Percentiles rank a stretch among this genome's conserved stretches.
Conservation (phyloP, 2,329 filamentous ascomycete genomes). For the Onygena corvina region DNA sequence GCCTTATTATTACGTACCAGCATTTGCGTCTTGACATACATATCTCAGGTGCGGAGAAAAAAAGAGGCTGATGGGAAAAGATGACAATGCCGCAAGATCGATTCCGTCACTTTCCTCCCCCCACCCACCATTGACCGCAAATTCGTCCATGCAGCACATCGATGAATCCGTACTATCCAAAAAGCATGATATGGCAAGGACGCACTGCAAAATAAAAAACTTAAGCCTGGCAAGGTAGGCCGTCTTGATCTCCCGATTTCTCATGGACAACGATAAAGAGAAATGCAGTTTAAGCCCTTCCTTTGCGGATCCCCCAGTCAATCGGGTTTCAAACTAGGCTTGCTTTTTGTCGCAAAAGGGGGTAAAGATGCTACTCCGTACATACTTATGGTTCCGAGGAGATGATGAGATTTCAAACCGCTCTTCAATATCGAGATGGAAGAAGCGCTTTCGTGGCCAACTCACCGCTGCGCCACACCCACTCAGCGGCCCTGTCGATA, state of each 20-base stretch:
- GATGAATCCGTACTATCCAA: too few species aligned
- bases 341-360: not conserved
- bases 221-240: not conserved
- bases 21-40: too few species aligned
- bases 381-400: too few species aligned
- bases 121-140: too few species aligned
- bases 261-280: not conserved
- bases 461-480: not conserved
- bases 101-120: not conserved
- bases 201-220: not conserved
- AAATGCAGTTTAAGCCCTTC: not conserved
- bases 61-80: not conserved
- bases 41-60: not conserved
- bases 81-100: too few species aligned
- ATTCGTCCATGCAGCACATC: too few species aligned
- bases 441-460: not conserved
- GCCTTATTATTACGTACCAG: not conserved
- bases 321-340: not conserved
- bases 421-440: too few species aligned
- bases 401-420: too few species aligned
- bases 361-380: too few species aligned
- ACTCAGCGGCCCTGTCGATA: not conserved
- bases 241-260: not conserved
- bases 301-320: not conserved
- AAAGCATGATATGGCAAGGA: not conserved